phyloP scores from a whole-genome alignment of 192 early-diverging fungal genomes.

The Rhizophlyctis rosea region DNA sequence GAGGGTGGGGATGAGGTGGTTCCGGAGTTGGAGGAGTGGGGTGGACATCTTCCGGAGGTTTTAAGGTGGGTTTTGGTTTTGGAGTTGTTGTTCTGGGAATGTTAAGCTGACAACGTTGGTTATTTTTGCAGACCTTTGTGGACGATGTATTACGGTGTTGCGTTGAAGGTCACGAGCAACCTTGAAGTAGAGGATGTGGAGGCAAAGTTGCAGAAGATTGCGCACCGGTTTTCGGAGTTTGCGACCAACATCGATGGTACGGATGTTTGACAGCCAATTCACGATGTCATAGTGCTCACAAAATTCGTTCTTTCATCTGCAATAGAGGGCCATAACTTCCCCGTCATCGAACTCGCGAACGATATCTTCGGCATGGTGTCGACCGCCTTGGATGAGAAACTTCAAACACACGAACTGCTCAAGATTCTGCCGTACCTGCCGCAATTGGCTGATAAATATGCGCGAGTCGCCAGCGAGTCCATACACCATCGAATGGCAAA shows the following conservation, averaged over 20 bases:
- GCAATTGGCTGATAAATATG: not conserved
- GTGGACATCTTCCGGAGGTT: not conserved
- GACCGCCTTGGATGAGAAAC: not conserved
- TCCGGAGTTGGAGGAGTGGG: not conserved
- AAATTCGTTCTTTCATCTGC: not conserved
- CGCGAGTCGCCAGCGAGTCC: not conserved
- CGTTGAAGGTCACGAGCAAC: not conserved
- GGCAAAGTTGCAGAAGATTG: not conserved
- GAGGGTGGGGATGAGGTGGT: not conserved
- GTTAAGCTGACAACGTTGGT: not conserved
- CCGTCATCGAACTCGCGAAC: not conserved
- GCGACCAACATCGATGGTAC: not conserved
- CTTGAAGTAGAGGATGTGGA: not conserved
- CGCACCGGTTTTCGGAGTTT: not conserved
- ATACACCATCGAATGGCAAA: not conserved
- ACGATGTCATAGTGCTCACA: not conserved
- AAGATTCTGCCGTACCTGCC: not conserved
- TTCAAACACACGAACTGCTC: not conserved
- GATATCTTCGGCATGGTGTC: not conserved
- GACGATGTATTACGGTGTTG: not conserved
- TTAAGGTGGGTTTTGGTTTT: not conserved
- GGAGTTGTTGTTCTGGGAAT: not conserved
- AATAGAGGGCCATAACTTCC: not conserved
- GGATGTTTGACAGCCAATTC: not conserved
- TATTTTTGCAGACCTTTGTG: not conserved